A percentile compares a stretch with the other conserved stretches of the same genome.
These are phyloP conservation scores for Paratinospora sagittata DNA, from an alignment of 164 flowering plant species.

Conservation along the genomic window DNA sequence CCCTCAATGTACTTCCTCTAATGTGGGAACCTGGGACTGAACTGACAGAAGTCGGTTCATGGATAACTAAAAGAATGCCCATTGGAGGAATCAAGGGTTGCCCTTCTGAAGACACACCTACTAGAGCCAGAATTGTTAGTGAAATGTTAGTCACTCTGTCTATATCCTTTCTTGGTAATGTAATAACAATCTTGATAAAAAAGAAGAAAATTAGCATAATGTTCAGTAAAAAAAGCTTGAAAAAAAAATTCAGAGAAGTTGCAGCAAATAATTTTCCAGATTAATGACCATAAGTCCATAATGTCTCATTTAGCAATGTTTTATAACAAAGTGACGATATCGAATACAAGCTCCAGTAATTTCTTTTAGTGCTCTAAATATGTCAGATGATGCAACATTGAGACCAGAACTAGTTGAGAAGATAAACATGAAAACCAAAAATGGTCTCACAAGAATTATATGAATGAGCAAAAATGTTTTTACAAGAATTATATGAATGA, in stretches of 20 bases:
- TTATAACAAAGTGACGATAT: neutral
- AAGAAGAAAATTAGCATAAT: neutral
- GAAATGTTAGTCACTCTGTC: neutral
- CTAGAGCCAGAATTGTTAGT: conserved; percentile 7
- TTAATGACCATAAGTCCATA: no score
- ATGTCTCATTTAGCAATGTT: neutral
- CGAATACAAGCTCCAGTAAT: neutral
- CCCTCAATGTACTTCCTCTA: conserved; percentile 69
- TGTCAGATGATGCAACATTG: neutral
- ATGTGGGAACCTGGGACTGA: conserved; percentile 77
- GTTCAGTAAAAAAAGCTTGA: neutral
- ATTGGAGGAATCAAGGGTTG: conserved; percentile 47
- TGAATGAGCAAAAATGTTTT: no score
- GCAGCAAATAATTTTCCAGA: neutral
- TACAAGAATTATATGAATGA: neutral
- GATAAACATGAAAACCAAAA: no score
- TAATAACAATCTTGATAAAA: neutral
- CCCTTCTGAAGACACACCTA: conserved; percentile 34
- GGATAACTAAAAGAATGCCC: conserved; percentile 72
- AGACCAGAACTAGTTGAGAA: no score
- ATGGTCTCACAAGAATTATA: neutral
- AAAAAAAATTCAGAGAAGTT: neutral
- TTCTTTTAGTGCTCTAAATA: neutral
- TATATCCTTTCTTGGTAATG: neutral
- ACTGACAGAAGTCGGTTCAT: conserved; percentile 62